Evolutionary conservation across 2,329 filamentous ascomycete genomes (phyloP).

Genomic region (Colletotrichum sojae): DNA sequence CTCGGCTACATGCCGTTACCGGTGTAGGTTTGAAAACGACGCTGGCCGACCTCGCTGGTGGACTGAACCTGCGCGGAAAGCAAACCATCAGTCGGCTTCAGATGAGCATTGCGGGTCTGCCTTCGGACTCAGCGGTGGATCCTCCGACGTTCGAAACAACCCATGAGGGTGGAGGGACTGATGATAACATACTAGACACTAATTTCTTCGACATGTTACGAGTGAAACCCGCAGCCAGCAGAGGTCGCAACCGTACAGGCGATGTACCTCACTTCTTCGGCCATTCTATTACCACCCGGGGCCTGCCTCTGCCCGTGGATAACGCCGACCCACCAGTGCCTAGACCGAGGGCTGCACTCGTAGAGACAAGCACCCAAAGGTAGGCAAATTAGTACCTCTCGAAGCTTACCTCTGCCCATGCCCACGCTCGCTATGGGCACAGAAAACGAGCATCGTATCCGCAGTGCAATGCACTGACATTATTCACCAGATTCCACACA

Average conservation of each 20-base stretch:
- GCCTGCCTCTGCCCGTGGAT: conserved; percentile 19
- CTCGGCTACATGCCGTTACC: conserved; percentile 71
- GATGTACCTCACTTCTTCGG: conserved; percentile 56
- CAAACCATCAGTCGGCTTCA: conserved; percentile 83
- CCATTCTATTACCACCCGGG: conserved; percentile 54
- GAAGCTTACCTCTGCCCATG: too few species aligned
- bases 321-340: conserved; percentile 38
- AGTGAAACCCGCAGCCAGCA: conserved; percentile 36
- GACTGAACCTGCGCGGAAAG: conserved; percentile 81
- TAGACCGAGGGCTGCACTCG: conserved; percentile 12
- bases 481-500: conserved; percentile 61
- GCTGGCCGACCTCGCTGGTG: conserved; percentile 74
- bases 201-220: conserved; percentile 47
- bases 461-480: not conserved
- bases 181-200: conserved; percentile 49
- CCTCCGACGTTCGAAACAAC: conserved; percentile 39
- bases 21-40: conserved; percentile 56
- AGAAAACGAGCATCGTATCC: too few species aligned
- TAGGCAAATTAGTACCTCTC: not conserved
- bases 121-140: not conserved
- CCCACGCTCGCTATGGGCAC: too few species aligned
- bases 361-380: conserved; percentile 33
- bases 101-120: conserved; percentile 70
- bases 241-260: not conserved
- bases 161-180: conserved; percentile 47